A percentile compares a stretch with the other conserved stretches of the same genome.
Evolutionary conservation across 805 yeast genomes (phyloP).

Genomic region (Blastobotrys peoriensis): DNA sequence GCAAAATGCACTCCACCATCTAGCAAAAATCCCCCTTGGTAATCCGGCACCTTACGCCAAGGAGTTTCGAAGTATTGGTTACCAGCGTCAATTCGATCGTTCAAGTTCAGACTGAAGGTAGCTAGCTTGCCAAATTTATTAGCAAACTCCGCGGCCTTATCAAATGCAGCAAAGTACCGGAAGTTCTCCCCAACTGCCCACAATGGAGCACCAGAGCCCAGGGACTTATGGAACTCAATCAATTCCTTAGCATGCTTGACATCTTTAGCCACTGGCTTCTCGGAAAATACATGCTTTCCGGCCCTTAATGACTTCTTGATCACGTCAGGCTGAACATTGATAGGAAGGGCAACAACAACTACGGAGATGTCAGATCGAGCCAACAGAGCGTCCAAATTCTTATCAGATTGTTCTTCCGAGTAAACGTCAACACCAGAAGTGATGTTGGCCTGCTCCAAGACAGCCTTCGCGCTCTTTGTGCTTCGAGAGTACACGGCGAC

Average conservation of each 20-base stretch:
- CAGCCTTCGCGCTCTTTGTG: constrained; percentile 11
- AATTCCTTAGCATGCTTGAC: constrained; percentile 15
- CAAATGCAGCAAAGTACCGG: constrained; percentile 15
- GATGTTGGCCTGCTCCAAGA: constrained; percentile 8
- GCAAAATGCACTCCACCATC: constrained; percentile 24
- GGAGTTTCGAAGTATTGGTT: constrained; percentile 18
- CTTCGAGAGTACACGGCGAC: constrained; percentile 16
- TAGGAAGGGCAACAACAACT: constrained; percentile 24
- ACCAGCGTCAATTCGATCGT: no score
- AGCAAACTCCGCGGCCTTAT: constrained; percentile 11
- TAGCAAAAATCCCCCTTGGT: constrained; percentile 23
- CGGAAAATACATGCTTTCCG: constrained; percentile 26
- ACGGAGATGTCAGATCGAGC: constrained; percentile 21
- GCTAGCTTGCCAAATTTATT: constrained; percentile 12
- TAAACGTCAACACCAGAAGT: constrained; percentile 13
- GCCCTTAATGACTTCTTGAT: constrained; percentile 19
- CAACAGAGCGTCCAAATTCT: constrained; percentile 16
- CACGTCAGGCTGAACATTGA: constrained; percentile 20
- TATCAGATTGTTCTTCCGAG: constrained; percentile 16
- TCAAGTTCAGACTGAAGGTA: constrained; percentile 12
- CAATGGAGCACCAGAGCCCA: constrained; percentile 5
- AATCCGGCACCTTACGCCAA: constrained; percentile 22
- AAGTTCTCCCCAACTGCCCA: constrained; percentile 23
- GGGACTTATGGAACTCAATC: constrained; percentile 9
- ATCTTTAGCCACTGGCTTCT: constrained; percentile 24